Percentiles rank a stretch among this genome's conserved stretches.
Evolutionary conservation across 73 alveolate genomes (phyloP).

Genomic region (Stentor roeselii): DNA sequence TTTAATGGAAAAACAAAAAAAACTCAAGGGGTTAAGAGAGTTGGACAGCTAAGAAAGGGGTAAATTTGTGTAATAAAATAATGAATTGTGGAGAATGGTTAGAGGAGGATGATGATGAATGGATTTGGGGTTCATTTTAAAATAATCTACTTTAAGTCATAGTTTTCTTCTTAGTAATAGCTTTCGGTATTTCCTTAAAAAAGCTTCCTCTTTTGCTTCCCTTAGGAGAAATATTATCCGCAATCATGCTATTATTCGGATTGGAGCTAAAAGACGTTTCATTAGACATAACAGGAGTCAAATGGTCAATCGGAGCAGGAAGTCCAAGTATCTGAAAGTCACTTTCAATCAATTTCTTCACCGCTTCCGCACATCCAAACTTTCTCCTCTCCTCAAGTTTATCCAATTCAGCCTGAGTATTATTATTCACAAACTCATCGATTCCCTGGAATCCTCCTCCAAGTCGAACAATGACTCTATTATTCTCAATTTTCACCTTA

Average conservation of each 20-base stretch:
- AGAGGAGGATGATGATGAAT: too few relatives aligned
- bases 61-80: too few relatives aligned
- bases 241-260: background rate
- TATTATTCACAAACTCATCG: conserved; percentile 41
- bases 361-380: background rate
- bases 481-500: conserved; percentile 40
- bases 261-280: background rate
- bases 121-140: too few relatives aligned
- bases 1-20: background rate
- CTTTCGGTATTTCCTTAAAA: too few relatives aligned
- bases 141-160: too few relatives aligned
- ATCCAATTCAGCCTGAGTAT: background rate
- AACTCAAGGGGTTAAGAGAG: background rate
- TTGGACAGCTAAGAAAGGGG: too few relatives aligned
- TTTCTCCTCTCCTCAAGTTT: conserved; percentile 21
- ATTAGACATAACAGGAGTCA: background rate
- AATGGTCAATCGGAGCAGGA: background rate
- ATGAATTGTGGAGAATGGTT: too few relatives aligned
- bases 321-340: background rate
- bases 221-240: too few relatives aligned
- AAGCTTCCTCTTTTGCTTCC: too few relatives aligned
- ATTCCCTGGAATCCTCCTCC: conserved; percentile 59
- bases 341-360: background rate
- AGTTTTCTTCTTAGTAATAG: too few relatives aligned
- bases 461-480: conserved; percentile 40